These are phyloP conservation scores for Petrea volubilis DNA, from an alignment of 257 asterid genomes.

Conservation along the genomic window DNA sequence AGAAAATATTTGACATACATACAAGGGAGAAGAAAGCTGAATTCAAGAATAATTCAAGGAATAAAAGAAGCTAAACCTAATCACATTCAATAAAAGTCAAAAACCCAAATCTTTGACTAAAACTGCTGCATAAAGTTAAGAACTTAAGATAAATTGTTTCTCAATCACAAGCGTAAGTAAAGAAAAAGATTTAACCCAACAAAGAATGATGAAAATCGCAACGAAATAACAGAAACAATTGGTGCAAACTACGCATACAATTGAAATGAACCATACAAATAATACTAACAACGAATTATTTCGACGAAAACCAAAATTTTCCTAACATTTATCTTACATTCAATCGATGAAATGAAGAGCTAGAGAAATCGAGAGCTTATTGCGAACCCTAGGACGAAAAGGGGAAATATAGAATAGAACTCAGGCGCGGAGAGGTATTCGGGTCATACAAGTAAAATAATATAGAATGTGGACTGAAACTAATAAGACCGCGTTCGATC, in stretches of 20 bases:
- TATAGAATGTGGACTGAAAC: background rate
- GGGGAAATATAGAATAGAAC: background rate
- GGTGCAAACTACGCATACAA: background rate
- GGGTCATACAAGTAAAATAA: background rate
- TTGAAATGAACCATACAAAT: background rate
- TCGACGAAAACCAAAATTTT: background rate
- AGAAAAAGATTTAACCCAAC: background rate
- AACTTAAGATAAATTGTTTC: background rate
- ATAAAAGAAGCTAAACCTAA: background rate
- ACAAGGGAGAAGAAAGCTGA: background rate
- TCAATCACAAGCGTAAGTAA: background rate
- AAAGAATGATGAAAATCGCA: background rate
- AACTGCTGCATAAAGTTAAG: background rate
- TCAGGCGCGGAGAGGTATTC: background rate
- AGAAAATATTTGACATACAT: background rate
- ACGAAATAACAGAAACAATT: background rate
- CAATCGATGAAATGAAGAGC: slow-evolving; percentile 24
- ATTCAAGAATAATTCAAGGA: background rate
- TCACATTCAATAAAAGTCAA: background rate
- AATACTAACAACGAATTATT: background rate
- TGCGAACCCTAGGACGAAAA: slow-evolving; percentile 32
- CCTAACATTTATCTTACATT: slow-evolving; percentile 16
- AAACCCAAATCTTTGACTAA: background rate
- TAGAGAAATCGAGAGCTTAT: slow-evolving; percentile 8
- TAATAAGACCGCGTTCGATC: background rate